Evolutionary conservation across 2,329 filamentous ascomycete species (phyloP).

Genomic region (Alternaria rosae): DNA sequence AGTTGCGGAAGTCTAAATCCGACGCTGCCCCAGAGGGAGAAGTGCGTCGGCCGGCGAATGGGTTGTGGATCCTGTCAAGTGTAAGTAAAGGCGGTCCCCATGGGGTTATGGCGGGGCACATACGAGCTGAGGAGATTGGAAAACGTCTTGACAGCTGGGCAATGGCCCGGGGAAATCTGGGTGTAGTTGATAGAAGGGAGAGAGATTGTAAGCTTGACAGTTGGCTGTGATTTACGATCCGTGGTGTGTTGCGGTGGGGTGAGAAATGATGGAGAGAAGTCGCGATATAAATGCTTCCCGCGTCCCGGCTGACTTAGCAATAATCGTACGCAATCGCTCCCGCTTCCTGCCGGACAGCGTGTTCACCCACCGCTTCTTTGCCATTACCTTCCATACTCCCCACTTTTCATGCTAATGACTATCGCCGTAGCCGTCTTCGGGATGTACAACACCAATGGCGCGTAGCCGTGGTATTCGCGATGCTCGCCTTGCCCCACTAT

Average conservation of each 20-base stretch:
- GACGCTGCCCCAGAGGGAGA: slow-evolving; percentile 83
- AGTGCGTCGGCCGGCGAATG: slow-evolving; percentile 96
- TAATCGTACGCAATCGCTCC: slow-evolving; percentile 25
- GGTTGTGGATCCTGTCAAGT: slow-evolving; percentile 79
- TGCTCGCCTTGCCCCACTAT: slow-evolving; percentile 31
- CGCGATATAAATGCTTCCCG: slow-evolving; percentile 29
- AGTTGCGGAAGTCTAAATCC: slow-evolving; percentile 58
- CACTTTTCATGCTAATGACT: slow-evolving; percentile 34
- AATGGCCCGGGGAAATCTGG: slow-evolving; percentile 48
- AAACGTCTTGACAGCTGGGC: slow-evolving; percentile 88
- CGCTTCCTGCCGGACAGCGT: slow-evolving; percentile 38
- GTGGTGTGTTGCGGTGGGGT: slow-evolving; percentile 15
- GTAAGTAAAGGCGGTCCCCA: slow-evolving; percentile 29
- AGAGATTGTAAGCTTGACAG: slow-evolving; percentile 16
- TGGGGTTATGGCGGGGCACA: slow-evolving; percentile 51
- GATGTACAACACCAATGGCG: slow-evolving; percentile 32
- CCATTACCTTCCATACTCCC: slow-evolving; percentile 20
- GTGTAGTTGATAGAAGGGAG: slow-evolving; percentile 19
- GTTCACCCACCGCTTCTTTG: slow-evolving; percentile 43
- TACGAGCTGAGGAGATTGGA: slow-evolving; percentile 98
- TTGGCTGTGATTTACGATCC: slow-evolving; percentile 13
- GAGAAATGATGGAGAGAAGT: slow-evolving; percentile 8
- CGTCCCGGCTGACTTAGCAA: slow-evolving; percentile 30
- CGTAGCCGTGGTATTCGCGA: slow-evolving; percentile 12
- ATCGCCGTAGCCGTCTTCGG: slow-evolving; percentile 17